phyloP scores from a whole-genome alignment of 169 alveolate genomes.

The Plasmodium cynomolgi region DNA sequence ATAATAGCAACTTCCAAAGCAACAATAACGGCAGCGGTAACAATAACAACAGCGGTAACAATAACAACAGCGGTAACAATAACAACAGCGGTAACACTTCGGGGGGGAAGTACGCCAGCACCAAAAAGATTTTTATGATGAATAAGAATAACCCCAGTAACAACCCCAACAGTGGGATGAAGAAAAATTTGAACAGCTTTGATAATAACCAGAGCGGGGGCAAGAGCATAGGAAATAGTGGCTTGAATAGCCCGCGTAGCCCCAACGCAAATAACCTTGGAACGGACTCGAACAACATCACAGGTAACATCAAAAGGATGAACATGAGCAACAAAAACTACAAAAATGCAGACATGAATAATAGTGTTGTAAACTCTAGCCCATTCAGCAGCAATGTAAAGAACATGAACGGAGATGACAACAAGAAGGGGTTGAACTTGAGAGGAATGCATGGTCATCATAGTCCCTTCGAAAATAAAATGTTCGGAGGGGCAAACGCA shows the following conservation, averaged over 20 bases:
- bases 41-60: background rate
- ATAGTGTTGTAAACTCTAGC: background rate
- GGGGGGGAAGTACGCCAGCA: background rate
- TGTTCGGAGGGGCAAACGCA: background rate
- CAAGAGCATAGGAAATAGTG: background rate
- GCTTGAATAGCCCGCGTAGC: background rate
- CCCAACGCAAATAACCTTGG: background rate
- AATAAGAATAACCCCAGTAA: conserved; percentile 36
- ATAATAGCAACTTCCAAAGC: background rate
- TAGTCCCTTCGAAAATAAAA: conserved; percentile 13
- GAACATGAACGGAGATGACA: background rate
- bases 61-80: background rate
- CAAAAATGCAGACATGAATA: conserved; percentile 25
- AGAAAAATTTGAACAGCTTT: conserved; percentile 19
- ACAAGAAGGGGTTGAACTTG: conserved; percentile 15
- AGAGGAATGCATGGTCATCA: conserved; percentile 30
- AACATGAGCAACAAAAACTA: background rate
- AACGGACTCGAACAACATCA: background rate
- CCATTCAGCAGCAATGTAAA: conserved; percentile 7
- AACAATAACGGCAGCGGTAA: conserved; percentile 1
- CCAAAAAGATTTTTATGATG: conserved; percentile 43
- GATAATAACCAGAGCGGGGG: conserved; percentile 11
- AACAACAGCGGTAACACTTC: background rate
- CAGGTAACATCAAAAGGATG: background rate
- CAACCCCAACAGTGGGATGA: conserved; percentile 8